Conservation (phyloP, 1,284 basidiomycete genomes). For the Cutaneotrichosporon sp. region DNA sequence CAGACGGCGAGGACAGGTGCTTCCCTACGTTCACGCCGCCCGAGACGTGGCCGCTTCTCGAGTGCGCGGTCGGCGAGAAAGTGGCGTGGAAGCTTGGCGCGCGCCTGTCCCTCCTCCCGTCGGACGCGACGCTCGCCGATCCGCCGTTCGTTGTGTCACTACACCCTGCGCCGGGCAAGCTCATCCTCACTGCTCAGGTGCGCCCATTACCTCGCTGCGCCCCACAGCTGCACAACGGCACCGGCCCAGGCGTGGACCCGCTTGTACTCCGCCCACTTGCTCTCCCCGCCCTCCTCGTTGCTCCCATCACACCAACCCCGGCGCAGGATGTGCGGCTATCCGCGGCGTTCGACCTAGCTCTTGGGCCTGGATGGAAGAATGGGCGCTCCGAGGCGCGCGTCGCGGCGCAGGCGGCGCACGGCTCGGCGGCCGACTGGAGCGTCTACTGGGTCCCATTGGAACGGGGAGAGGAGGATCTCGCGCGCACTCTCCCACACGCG, state of each 20-base stretch:
- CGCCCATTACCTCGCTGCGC: constrained; percentile 16
- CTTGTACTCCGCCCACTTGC: constrained; percentile 27
- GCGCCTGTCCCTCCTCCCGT: constrained; percentile 19
- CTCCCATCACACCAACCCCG: constrained; percentile 13
- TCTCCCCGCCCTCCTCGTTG: constrained; percentile 34
- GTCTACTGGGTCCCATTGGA: constrained; percentile 38
- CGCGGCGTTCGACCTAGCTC: constrained; percentile 17
- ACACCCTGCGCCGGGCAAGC: constrained; percentile 14
- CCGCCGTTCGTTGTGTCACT: constrained; percentile 22
- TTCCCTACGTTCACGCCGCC: constrained; percentile 16
- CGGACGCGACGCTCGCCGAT: constrained; percentile 9
- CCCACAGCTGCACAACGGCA: constrained; percentile 10
- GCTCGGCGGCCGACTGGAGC: constrained; percentile 30
- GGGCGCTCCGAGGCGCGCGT: constrained; percentile 27
- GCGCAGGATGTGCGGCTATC: constrained; percentile 28
- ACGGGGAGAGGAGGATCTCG: constrained; percentile 19
- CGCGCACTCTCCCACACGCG: constrained; percentile 11
- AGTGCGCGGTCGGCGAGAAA: constrained; percentile 27
- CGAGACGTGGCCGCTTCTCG: constrained; percentile 16
- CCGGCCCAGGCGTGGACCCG: constrained; percentile 8
- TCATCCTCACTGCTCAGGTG: constrained; percentile 14
- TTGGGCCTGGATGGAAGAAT: constrained; percentile 33
- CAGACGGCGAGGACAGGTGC: constrained; percentile 7
- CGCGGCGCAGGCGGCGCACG: constrained; percentile 22
- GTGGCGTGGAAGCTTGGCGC: constrained; percentile 25